Conservation (phyloP, 345 rosid genomes). For the Hibiscus mutabilis region DNA sequence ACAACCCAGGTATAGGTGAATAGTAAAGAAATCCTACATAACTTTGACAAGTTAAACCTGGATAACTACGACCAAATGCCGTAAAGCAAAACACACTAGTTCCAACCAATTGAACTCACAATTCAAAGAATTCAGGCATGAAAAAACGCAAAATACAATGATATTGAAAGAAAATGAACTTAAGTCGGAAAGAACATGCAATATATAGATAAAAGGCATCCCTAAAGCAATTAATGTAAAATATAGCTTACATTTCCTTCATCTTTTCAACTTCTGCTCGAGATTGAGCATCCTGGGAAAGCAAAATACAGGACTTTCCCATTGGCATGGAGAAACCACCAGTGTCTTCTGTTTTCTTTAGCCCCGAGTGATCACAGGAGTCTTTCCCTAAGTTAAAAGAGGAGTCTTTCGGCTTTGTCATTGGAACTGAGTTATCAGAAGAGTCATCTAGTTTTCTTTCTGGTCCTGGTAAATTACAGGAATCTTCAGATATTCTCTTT, state of each 20-base stretch:
- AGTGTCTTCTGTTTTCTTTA: not conserved
- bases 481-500: not conserved
- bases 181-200: not conserved
- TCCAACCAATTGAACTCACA: not conserved
- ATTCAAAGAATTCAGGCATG: not conserved
- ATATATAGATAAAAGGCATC: not conserved
- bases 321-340: constrained; percentile 19
- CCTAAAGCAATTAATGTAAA: constrained; percentile 13
- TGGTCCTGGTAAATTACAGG: not conserved
- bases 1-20: not conserved
- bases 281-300: constrained; percentile 55
- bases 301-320: constrained; percentile 56
- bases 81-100: not conserved
- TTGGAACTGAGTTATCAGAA: not conserved
- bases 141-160: not conserved
- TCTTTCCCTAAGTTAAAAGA: constrained; percentile 20
- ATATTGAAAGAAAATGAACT: constrained; percentile 1
- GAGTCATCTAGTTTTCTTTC: not conserved
- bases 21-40: not conserved
- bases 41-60: not conserved
- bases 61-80: not conserved
- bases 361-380: not conserved
- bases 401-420: not conserved
- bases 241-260: constrained; percentile 58
- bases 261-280: constrained; percentile 50